Conservation (phyloP, 495 filamentous ascomycete species). For the Bombardia bombarda region DNA sequence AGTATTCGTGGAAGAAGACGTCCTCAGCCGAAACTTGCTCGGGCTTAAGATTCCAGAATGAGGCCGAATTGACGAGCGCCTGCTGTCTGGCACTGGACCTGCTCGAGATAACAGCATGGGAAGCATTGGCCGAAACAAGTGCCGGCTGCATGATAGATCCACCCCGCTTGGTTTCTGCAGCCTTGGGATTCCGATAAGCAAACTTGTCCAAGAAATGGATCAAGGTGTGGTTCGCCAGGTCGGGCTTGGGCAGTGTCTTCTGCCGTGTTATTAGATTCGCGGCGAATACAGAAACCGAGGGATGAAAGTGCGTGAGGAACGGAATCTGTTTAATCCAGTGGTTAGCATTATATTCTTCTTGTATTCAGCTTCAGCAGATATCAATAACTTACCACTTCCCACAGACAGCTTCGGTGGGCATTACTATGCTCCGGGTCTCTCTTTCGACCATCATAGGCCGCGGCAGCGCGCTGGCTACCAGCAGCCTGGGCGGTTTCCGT, state of each 20-base stretch:
- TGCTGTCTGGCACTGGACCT: conserved; percentile 38
- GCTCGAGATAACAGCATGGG: conserved; percentile 57
- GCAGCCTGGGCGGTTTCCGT: conserved; percentile 2
- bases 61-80: conserved; percentile 68
- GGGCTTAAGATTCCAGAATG: conserved; percentile 86
- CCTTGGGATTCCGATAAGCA: conserved; percentile 85
- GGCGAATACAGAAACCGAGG: conserved; percentile 87
- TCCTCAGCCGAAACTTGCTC: conserved; percentile 84
- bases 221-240: conserved; percentile 77
- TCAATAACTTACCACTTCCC: conserved; percentile 63
- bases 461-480: background rate
- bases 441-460: conserved; percentile 76
- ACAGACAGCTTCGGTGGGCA: conserved; percentile 81
- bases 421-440: conserved; percentile 85
- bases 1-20: conserved; percentile 97
- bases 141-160: conserved; percentile 94
- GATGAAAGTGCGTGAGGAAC: conserved; percentile 78
- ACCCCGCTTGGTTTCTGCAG: conserved; percentile 54
- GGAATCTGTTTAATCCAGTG: conserved; percentile 48
- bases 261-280: conserved; percentile 55
- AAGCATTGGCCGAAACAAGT: conserved; percentile 51
- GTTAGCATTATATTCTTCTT: background rate
- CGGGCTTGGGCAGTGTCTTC: conserved; percentile 74
- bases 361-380: background rate
- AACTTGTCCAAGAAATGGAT: conserved; percentile 96